Percentiles rank a stretch among this genome's conserved stretches.
phyloP scores from a whole-genome alignment of 2,329 filamentous ascomycete species.

The Alternaria postmessia region DNA sequence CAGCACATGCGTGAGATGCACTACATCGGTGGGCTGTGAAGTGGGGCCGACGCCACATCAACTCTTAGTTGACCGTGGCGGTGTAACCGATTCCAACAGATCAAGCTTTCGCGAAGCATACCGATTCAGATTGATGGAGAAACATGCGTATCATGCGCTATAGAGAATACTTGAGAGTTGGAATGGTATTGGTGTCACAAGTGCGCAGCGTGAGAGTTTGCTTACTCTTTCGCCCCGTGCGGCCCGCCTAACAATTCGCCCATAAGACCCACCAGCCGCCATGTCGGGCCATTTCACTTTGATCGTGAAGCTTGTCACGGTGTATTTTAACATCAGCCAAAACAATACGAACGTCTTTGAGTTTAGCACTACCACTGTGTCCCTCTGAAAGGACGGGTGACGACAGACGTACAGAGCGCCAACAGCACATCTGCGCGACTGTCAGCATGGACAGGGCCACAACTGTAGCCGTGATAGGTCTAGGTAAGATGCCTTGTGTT shows the following conservation, averaged over 20 bases:
- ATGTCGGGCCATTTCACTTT: neutral
- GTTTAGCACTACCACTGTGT: too few species aligned
- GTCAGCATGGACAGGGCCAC: neutral
- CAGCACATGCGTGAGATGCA: constrained; percentile 1
- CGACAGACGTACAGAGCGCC: neutral
- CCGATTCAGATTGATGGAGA: neutral
- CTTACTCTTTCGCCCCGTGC: neutral
- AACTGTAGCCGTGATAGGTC: constrained; percentile 22
- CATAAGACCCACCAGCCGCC: neutral
- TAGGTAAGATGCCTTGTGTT: constrained; percentile 3
- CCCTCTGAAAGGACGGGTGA: neutral
- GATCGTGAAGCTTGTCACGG: neutral
- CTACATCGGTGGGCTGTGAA: constrained; percentile 1
- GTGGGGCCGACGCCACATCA: constrained; percentile 16
- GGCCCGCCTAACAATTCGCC: neutral
- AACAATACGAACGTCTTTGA: neutral
- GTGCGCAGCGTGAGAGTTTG: neutral
- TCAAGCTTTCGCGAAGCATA: neutral
- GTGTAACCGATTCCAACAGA: neutral
- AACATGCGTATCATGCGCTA: neutral
- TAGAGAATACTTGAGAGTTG: neutral
- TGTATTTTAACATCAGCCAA: neutral
- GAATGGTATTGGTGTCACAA: too few species aligned
- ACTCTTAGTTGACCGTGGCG: neutral
- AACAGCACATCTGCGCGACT: neutral